Conservation (phyloP, 1,139 yeast species). For the Meyerozyma smithsonii region DNA sequence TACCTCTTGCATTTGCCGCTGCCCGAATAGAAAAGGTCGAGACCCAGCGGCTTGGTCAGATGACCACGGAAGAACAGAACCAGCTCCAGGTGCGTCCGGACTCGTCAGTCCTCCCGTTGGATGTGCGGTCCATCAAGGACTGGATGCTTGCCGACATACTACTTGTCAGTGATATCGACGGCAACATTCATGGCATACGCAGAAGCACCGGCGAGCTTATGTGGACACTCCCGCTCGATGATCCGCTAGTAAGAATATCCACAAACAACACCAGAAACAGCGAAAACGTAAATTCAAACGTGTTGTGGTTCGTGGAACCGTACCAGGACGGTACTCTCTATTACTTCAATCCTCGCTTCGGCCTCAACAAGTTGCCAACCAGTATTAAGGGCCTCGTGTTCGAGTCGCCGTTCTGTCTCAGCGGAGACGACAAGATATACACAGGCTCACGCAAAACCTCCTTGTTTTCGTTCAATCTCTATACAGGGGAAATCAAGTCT, state of each 20-base stretch:
- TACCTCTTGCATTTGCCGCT: neutral
- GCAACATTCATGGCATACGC: conserved; percentile 77
- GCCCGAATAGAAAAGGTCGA: conserved; percentile 1
- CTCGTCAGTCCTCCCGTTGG: conserved; percentile 26
- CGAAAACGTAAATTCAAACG: conserved; percentile 24
- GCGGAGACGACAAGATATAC: conserved; percentile 83
- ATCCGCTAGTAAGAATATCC: conserved; percentile 46
- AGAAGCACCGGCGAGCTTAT: conserved; percentile 69
- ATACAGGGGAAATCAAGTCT: conserved; percentile 71
- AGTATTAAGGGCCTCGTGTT: conserved; percentile 73
- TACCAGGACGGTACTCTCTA: conserved; percentile 81
- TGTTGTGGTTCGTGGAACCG: conserved; percentile 86
- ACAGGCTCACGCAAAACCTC: conserved; percentile 82
- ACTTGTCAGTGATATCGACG: conserved; percentile 81
- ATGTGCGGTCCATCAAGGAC: conserved; percentile 41
- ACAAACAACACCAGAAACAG: conserved; percentile 20
- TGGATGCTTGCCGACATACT: conserved; percentile 59
- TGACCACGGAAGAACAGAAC: neutral
- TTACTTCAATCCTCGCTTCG: conserved; percentile 73
- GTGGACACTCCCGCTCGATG: conserved; percentile 67
- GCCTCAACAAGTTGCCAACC: conserved; percentile 78
- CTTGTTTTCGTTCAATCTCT: conserved; percentile 67
- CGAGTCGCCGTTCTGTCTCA: conserved; percentile 76
- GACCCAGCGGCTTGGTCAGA: neutral
- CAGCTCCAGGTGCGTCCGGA: neutral